Evolutionary conservation across 257 asterid species (phyloP).

Genomic region (Avicennia marina): DNA sequence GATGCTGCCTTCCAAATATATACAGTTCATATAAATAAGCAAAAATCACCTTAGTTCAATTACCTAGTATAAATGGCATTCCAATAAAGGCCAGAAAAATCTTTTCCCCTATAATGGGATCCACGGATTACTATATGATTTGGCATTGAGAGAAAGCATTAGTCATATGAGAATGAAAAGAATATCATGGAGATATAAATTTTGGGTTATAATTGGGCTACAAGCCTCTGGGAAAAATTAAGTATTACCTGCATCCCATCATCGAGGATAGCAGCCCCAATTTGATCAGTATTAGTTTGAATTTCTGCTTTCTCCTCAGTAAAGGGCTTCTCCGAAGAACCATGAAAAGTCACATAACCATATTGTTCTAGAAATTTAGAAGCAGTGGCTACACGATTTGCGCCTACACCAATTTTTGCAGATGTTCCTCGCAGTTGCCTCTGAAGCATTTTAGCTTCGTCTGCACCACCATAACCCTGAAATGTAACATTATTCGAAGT

Average conservation of each 20-base stretch:
- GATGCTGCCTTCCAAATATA: slow-evolving; percentile 61
- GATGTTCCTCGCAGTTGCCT: slow-evolving; percentile 61
- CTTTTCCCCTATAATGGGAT: background rate
- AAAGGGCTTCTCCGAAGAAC: slow-evolving; percentile 17
- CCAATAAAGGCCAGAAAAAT: background rate
- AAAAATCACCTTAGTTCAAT: slow-evolving; percentile 14
- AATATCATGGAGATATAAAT: background rate
- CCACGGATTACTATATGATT: background rate
- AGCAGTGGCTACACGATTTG: slow-evolving; percentile 70
- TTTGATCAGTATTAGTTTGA: slow-evolving; percentile 25
- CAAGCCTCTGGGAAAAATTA: slow-evolving; percentile 4
- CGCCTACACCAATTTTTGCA: slow-evolving; percentile 74
- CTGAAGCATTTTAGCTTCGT: slow-evolving; percentile 89
- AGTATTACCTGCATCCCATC: slow-evolving; percentile 95
- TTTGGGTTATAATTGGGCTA: background rate
- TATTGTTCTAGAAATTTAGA: background rate
- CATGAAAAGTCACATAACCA: slow-evolving; percentile 4
- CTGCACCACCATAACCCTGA: slow-evolving; percentile 74
- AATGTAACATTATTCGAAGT: background rate
- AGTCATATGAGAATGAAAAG: background rate
- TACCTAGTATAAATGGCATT: background rate
- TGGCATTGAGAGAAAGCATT: background rate
- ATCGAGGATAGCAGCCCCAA: slow-evolving; percentile 72
- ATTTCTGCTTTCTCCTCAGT: slow-evolving; percentile 15
- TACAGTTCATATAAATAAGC: slow-evolving; percentile 22